Evolutionary conservation across 331 rosid genomes (phyloP).

Genomic region (Prunus yedoensis): DNA sequence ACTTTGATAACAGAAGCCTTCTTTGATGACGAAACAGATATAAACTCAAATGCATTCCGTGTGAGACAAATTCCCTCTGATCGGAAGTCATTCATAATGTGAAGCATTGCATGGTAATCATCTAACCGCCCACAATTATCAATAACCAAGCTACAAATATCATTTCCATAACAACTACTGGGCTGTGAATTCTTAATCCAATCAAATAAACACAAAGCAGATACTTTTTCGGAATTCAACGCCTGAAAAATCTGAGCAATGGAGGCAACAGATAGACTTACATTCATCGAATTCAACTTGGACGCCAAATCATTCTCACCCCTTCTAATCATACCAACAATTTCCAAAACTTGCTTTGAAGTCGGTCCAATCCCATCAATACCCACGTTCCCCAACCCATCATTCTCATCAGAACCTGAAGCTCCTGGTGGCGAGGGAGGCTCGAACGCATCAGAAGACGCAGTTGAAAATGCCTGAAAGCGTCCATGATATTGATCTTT

Average conservation of each 20-base stretch:
- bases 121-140: conserved; percentile 64
- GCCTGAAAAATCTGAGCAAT: conserved; percentile 35
- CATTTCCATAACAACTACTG: conserved; percentile 32
- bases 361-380: conserved; percentile 14
- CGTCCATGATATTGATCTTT: not conserved
- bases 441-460: not conserved
- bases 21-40: conserved; percentile 34
- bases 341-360: conserved; percentile 37
- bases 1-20: conserved; percentile 36
- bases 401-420: not conserved
- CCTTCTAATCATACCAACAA: conserved; percentile 40
- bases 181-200: conserved; percentile 47
- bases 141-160: conserved; percentile 49
- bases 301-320: conserved; percentile 44
- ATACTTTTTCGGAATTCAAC: conserved; percentile 38
- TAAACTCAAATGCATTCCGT: conserved; percentile 55
- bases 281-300: conserved; percentile 44
- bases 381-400: not conserved
- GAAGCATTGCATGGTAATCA: conserved; percentile 53
- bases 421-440: not conserved
- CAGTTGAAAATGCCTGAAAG: conserved; percentile 26
- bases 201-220: conserved; percentile 53
- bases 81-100: conserved; percentile 40
- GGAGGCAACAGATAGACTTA: conserved; percentile 33
- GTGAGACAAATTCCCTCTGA: conserved; percentile 22